Evolutionary conservation across 1,139 yeast species (phyloP), one percentile per base, ranked within the genome.

Genomic region (Pneumocystis wakefieldiae): DNA sequence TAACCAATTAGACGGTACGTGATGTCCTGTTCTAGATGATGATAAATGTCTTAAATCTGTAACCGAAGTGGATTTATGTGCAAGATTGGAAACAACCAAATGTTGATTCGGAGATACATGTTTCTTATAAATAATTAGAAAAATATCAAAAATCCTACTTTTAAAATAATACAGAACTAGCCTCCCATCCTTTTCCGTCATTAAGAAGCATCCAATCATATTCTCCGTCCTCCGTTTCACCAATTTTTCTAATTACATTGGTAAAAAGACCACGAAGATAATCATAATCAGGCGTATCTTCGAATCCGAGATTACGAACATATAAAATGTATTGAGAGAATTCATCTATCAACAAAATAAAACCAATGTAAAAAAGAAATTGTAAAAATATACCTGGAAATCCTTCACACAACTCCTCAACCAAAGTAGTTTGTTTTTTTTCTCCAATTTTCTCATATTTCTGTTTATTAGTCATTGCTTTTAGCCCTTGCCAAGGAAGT

Each of bases 401-500:
- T 8, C 89, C 91, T 65, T 81, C 84, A 72, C 96, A 86, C 67
- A 91, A 77, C 62, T 87, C 90, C 65, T 80, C 80, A 59, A 92
- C 86, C 38, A 86, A 83, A 15, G 96, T 87, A 12, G 92, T 82
- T 75, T 90, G 88, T 76, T 91, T 91, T 75, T 91, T 91, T 71
- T 88, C 92, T 66, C 97, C 97, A 75, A 92, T 92, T 74, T 90
- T 91, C 75, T 92, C 97, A 75, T 92, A 92, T 75, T 92, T 92
- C 73, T 87, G 97, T 76, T 95, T 86, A 78, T 92, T 92, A 19
- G 97, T 90, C 60, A 92, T 95, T 41, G 98, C 98, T 75, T 90
- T 90, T 71, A 92, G 82, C 15, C 98, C 98, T 77, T 92, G 98
- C 98, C 98, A 92, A 63, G 98, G 98, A 72, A 92, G 80, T 29